phyloP scores from a whole-genome alignment of 2,329 filamentous ascomycete species.

The Didymella pinodella region DNA sequence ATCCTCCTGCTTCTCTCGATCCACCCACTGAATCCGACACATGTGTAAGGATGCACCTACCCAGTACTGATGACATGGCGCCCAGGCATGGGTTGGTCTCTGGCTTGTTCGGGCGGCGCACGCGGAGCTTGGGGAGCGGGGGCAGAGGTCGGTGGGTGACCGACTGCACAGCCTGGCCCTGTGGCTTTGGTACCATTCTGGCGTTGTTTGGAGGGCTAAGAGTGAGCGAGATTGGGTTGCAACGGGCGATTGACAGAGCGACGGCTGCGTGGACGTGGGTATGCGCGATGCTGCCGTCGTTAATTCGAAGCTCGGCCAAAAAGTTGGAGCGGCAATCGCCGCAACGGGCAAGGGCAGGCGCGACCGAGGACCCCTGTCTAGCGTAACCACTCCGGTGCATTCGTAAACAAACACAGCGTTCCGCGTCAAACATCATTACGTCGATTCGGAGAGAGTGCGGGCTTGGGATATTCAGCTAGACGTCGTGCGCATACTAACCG shows the following conservation, averaged over 20 bases:
- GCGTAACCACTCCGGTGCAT: background rate
- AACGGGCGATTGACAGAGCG: constrained; percentile 5
- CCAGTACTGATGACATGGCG: constrained; percentile 72
- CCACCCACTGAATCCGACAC: background rate
- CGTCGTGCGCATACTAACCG: constrained; percentile 24
- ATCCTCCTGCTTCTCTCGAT: background rate
- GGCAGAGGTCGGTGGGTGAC: constrained; percentile 61
- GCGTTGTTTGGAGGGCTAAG: constrained; percentile 9
- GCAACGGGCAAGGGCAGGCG: constrained; percentile 15
- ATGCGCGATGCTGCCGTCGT: constrained; percentile 9
- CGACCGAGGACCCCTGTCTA: constrained; percentile 16
- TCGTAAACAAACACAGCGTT: constrained; percentile 20
- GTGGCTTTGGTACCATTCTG: constrained; percentile 50
- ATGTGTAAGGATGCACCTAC: constrained; percentile 53
- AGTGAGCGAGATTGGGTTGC: constrained; percentile 8
- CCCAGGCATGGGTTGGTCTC: constrained; percentile 70
- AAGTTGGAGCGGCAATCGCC: constrained; percentile 22
- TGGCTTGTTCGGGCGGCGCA: constrained; percentile 69
- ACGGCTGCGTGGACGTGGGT: background rate
- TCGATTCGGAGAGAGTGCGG: constrained; percentile 7
- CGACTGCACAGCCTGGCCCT: constrained; percentile 44
- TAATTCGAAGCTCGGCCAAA: constrained; percentile 15
- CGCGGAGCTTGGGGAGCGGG: constrained; percentile 68
- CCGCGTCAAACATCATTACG: constrained; percentile 17
- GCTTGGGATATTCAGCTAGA: background rate